These are phyloP conservation scores for Stygiomarasmius scandens DNA, from an alignment of 1,284 basidiomycete species.

Conservation along the genomic window DNA sequence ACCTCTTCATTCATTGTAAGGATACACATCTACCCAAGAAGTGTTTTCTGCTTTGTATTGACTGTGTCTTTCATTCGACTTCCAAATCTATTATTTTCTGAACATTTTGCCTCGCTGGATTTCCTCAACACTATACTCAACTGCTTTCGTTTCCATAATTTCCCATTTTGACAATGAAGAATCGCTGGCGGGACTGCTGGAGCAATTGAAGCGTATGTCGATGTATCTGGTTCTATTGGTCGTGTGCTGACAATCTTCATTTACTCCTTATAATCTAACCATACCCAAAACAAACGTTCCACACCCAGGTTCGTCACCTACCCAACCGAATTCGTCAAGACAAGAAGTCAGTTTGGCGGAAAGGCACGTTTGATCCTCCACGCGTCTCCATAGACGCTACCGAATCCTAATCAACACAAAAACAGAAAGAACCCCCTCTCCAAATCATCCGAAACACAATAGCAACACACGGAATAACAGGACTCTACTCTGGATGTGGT, in stretches of 20 bases:
- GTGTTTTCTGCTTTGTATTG: no score
- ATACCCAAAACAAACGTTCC: no score
- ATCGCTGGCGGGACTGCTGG: constrained; percentile 94
- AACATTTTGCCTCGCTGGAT: no score
- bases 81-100: no score
- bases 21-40: background rate
- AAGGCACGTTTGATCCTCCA: constrained; percentile 48
- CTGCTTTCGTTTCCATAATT: background rate
- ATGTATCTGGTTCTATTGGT: background rate
- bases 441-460: constrained; percentile 74
- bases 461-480: constrained; percentile 69
- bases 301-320: constrained; percentile 85
- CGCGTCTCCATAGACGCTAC: no score
- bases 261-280: background rate
- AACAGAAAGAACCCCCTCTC: constrained; percentile 67
- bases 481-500: constrained; percentile 85
- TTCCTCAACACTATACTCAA: no score
- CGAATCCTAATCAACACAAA: background rate
- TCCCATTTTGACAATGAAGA: constrained; percentile 23
- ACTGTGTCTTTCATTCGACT: no score
- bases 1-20: constrained; percentile 72
- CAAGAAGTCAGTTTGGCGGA: constrained; percentile 79
- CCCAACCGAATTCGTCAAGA: constrained; percentile 93
- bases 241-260: background rate
- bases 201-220: constrained; percentile 80